Conservation (phyloP, 1,284 basidiomycete genomes). For the Trichosporon inkin region DNA sequence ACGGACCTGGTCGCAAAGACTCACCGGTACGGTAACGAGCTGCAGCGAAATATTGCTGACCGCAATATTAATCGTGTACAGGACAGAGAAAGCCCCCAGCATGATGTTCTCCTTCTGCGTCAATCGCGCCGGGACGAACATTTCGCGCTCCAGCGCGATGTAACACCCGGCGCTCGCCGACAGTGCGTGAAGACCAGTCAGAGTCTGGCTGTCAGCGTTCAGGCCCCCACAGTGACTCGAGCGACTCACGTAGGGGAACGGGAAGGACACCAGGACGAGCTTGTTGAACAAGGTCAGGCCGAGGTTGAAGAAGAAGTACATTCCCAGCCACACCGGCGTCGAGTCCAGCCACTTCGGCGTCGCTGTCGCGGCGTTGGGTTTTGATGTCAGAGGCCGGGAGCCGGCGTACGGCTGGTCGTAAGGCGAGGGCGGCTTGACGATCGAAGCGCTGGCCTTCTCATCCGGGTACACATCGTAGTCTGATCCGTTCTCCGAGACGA, state of each 20-base stretch:
- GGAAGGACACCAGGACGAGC: slow-evolving; percentile 77
- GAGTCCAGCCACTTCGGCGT: slow-evolving; percentile 30
- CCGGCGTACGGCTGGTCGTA: slow-evolving; percentile 1
- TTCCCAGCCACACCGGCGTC: slow-evolving; percentile 60
- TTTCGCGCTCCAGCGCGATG: slow-evolving; percentile 59
- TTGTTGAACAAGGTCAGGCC: slow-evolving; percentile 90
- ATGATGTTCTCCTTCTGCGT: slow-evolving; percentile 60
- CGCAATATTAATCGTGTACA: slow-evolving; percentile 88
- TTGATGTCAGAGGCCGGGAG: slow-evolving; percentile 1
- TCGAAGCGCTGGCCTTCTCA: neutral
- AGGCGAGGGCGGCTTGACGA: neutral
- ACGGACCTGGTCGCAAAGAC: slow-evolving; percentile 42
- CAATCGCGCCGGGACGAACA: slow-evolving; percentile 62
- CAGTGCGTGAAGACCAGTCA: slow-evolving; percentile 80
- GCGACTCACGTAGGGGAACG: slow-evolving; percentile 69
- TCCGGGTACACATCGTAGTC: neutral
- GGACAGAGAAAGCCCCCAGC: slow-evolving; percentile 70
- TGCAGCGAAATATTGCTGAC: slow-evolving; percentile 83
- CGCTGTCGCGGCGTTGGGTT: neutral
- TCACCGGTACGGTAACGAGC: slow-evolving; percentile 82
- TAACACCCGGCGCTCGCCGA: slow-evolving; percentile 76
- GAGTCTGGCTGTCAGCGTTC: slow-evolving; percentile 52
- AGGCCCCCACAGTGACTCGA: neutral
- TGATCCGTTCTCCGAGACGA: neutral
- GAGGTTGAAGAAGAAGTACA: slow-evolving; percentile 87